Base-by-base conservation (phyloP, 306 rosid genomes). In the Rubus parviflorus region DNA sequence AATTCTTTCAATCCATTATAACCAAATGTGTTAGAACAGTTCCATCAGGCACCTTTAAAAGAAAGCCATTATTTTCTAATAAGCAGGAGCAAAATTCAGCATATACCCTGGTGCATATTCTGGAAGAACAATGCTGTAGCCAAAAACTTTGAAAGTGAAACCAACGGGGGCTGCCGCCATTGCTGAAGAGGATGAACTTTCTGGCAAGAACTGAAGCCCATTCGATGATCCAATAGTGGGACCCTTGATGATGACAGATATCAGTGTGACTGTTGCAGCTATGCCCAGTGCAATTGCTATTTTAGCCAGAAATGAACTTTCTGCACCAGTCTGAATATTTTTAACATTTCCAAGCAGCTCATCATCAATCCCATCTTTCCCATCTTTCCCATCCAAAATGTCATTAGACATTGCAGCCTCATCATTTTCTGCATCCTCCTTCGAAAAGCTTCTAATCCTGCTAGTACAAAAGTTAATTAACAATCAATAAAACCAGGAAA, bases 51-150 rank as follows among this genome's bases (percentile, higher is more conserved):
- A 25, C 12, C 17, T 16, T 35, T 63, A 63, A 66, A 40, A 71
- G 9, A 3, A 20, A 71, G 48, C 7, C 4, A 0, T 19, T 8
- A 7, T 0, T 10, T 48, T 8, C 4, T 7, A 48, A 14, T 37
- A 70, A 11, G 64, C 19, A 19, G 52, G n/a, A 72, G 75, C 3
- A 22, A 56, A 6, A 53, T 20, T 52, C 25, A 73, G 40, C 45
- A 47, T 20, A 46, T 88, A 90, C 92, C 90, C 90, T 22, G 90
- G 90, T 72, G 95, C 89, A 81, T 79, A 83, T 84, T 86, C 88
- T 42, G 89, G 90, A 80, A 90, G 81, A 64, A 84, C 42, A 66
- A 86, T 57, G 70, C 56, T 88, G 83, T 79, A 77, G 38, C 89
- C 89, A 63, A 90, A 88, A 77, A 76, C 76, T 72, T 83, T 82